Percentiles rank a stretch among this genome's conserved stretches.
These are phyloP conservation scores for Pythium brassicae DNA, from an alignment of 352 stramenopile species.

Conservation along the genomic window DNA sequence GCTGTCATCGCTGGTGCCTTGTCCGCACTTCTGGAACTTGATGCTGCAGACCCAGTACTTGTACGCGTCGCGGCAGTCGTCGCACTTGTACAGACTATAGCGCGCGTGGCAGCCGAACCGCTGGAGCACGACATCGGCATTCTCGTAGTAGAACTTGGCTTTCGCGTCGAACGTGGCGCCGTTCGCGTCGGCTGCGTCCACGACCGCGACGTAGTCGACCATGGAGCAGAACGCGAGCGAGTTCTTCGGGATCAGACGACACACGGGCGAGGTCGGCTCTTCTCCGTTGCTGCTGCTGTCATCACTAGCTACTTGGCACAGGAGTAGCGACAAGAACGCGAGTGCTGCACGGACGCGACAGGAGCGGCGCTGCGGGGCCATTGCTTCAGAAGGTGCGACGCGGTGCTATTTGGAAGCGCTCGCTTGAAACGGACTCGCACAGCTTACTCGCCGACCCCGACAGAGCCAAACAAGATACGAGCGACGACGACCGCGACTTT, in stretches of 20 bases:
- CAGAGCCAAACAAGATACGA: neutral
- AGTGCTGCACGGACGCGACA: neutral
- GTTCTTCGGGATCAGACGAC: slow-evolving; percentile 46
- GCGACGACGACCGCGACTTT: no score
- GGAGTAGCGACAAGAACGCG: neutral
- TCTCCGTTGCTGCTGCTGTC: slow-evolving; percentile 21
- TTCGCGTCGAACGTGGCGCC: slow-evolving; percentile 48
- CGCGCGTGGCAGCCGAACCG: slow-evolving; percentile 77
- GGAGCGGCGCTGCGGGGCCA: neutral
- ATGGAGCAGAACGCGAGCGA: slow-evolving; percentile 80
- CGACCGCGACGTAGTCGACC: slow-evolving; percentile 75
- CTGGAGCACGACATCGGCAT: slow-evolving; percentile 75
- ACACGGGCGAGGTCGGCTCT: slow-evolving; percentile 42
- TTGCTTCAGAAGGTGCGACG: neutral
- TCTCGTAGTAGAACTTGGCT: slow-evolving; percentile 75
- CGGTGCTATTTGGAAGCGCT: no score
- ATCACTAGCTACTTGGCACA: slow-evolving; percentile 10
- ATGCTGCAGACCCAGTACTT: slow-evolving; percentile 87
- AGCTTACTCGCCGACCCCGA: no score
- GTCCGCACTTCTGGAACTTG: slow-evolving; percentile 75
- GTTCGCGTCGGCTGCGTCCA: slow-evolving; percentile 48
- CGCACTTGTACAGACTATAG: slow-evolving; percentile 79
- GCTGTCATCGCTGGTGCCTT: slow-evolving; percentile 2
- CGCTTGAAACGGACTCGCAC: no score
- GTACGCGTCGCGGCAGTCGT: slow-evolving; percentile 84